These are phyloP conservation scores for Rhodotorula sp. DNA, from an alignment of 1,284 basidiomycete species.

Conservation along the genomic window DNA sequence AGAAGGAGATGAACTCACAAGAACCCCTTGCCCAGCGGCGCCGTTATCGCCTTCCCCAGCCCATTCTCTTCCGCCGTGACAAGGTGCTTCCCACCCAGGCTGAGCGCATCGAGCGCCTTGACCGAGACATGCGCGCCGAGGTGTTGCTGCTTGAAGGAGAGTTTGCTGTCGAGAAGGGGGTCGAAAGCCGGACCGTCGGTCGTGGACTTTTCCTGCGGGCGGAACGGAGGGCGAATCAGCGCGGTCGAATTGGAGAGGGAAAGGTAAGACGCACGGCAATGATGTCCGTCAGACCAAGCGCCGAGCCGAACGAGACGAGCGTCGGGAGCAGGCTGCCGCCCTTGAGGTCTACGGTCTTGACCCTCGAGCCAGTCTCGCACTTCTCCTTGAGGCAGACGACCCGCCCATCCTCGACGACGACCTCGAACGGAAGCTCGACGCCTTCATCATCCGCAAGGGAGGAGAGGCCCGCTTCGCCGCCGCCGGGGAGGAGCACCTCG, in stretches of 20 bases:
- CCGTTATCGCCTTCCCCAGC: slow-evolving; percentile 63
- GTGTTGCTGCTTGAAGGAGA: slow-evolving; percentile 19
- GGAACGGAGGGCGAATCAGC: not conserved
- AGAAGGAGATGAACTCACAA: slow-evolving; percentile 57
- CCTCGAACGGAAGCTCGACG: slow-evolving; percentile 1
- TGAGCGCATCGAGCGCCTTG: slow-evolving; percentile 69
- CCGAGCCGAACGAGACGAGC: slow-evolving; percentile 52
- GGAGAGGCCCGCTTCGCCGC: not conserved
- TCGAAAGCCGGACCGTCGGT: slow-evolving; percentile 21
- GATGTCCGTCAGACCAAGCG: slow-evolving; percentile 54
- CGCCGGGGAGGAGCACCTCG: slow-evolving; percentile 35
- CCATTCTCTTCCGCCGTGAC: slow-evolving; percentile 56
- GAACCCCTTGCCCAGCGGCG: slow-evolving; percentile 53
- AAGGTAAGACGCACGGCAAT: slow-evolving; percentile 8
- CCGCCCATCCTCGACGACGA: slow-evolving; percentile 12
- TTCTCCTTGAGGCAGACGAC: slow-evolving; percentile 49
- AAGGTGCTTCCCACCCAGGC: slow-evolving; percentile 67
- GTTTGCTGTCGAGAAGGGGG: slow-evolving; percentile 10
- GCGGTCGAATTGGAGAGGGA: too few relatives aligned
- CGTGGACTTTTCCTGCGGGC: slow-evolving; percentile 21
- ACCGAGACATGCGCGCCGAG: not conserved
- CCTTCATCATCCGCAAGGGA: not conserved
- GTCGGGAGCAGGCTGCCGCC: slow-evolving; percentile 54
- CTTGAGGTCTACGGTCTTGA: slow-evolving; percentile 52
- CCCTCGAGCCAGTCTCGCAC: slow-evolving; percentile 21